Conservation (phyloP, 2,329 filamentous ascomycete genomes). For the Colletotrichum australisinense region DNA sequence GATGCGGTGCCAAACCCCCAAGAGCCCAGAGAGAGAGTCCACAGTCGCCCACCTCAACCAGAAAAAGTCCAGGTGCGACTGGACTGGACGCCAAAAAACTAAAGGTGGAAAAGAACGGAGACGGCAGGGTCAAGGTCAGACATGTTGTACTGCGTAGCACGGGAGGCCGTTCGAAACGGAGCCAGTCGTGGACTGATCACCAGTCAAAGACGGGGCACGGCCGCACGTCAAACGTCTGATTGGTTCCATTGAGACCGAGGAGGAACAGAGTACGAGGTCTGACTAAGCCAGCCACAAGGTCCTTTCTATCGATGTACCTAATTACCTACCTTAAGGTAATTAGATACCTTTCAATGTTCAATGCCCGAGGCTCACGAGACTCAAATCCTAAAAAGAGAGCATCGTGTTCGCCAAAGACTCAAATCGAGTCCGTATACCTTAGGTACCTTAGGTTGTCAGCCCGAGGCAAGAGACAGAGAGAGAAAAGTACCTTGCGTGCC, state of each 20-base stretch:
- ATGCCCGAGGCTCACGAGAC: neutral
- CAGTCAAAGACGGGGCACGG: neutral
- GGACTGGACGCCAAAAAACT: neutral
- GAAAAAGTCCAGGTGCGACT: neutral
- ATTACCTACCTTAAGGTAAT: too few relatives aligned
- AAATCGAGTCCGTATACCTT: neutral
- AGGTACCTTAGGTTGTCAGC: neutral
- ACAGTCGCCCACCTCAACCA: too few relatives aligned
- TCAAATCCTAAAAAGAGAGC: neutral
- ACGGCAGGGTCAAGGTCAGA: neutral
- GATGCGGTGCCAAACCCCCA: neutral
- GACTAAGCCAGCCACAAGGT: neutral
- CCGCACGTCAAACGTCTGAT: neutral
- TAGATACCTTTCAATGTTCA: neutral
- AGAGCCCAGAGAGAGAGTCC: neutral
- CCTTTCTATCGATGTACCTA: too few relatives aligned
- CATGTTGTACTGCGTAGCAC: neutral
- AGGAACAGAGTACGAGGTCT: neutral
- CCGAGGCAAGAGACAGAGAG: neutral
- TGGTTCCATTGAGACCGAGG: neutral
- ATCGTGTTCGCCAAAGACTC: neutral
- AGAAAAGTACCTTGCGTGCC: neutral
- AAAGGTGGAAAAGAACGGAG: neutral
- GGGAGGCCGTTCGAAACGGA: constrained; percentile 9
- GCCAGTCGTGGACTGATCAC: neutral